These are phyloP conservation scores for Didymella lethalis DNA, from an alignment of 2,329 filamentous ascomycete species.

Conservation along the genomic window DNA sequence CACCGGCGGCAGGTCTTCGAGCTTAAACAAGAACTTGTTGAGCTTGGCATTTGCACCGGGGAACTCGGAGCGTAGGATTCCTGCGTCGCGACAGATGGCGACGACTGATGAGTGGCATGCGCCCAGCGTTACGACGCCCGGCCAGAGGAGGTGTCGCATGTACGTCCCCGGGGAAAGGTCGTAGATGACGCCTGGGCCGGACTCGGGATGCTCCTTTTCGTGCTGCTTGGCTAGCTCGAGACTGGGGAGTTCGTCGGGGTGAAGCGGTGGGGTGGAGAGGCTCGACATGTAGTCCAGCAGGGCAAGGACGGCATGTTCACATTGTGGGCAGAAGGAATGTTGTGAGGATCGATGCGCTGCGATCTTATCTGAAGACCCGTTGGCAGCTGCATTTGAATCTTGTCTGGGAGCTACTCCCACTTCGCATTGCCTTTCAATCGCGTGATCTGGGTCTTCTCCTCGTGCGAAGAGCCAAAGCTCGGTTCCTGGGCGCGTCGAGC, in stretches of 20 bases:
- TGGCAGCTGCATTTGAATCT: neutral
- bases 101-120: conserved; percentile 50
- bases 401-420: neutral
- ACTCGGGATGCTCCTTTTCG: conserved; percentile 36
- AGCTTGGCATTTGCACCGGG: conserved; percentile 45
- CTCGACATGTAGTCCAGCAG: conserved; percentile 41
- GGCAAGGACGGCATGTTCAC: conserved; percentile 40
- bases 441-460: conserved; percentile 38
- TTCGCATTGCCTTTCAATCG: neutral
- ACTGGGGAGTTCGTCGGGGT: conserved; percentile 33
- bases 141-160: conserved; percentile 43
- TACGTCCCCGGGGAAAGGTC: conserved; percentile 33
- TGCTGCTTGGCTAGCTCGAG: conserved; percentile 43
- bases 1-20: conserved; percentile 55
- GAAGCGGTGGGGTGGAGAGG: conserved; percentile 38
- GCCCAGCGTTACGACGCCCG: conserved; percentile 55
- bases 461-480: conserved; percentile 67
- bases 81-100: conserved; percentile 30
- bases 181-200: conserved; percentile 32
- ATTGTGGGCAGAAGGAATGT: conserved; percentile 34
- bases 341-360: neutral
- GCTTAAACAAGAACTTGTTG: conserved; percentile 66
- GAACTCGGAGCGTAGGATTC: conserved; percentile 40
- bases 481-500: conserved; percentile 68
- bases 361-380: too few species aligned